A percentile compares a stretch with the other conserved stretches of the same genome.
These are phyloP conservation scores for Venturia nashicola DNA, from an alignment of 2,329 filamentous ascomycete genomes.

Conservation along the genomic window DNA sequence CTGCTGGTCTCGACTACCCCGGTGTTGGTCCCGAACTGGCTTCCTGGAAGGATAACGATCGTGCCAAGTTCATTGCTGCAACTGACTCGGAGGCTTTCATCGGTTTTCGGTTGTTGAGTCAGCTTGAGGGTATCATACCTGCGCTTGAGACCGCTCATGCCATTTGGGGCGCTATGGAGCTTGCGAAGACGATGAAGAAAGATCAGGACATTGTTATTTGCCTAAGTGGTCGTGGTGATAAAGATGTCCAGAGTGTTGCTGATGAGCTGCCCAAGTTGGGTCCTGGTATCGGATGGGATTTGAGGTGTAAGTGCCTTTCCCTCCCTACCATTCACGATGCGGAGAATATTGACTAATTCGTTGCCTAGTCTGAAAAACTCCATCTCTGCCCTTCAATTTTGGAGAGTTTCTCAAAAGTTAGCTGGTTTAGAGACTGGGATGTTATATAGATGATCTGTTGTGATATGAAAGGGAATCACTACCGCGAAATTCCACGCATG, in stretches of 20 bases:
- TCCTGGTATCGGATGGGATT: slow-evolving; percentile 68
- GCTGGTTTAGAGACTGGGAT: neutral
- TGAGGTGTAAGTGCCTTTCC: slow-evolving; percentile 35
- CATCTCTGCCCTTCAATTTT: neutral
- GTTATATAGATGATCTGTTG: neutral
- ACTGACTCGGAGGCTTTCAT: slow-evolving; percentile 84
- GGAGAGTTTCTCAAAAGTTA: neutral
- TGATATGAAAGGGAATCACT: neutral
- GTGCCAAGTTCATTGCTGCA: slow-evolving; percentile 80
- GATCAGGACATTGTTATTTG: slow-evolving; percentile 88
- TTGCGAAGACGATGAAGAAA: slow-evolving; percentile 86
- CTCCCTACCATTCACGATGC: neutral
- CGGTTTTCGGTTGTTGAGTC: slow-evolving; percentile 72
- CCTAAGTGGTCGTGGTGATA: slow-evolving; percentile 85
- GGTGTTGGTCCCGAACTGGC: slow-evolving; percentile 90
- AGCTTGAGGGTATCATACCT: slow-evolving; percentile 93
- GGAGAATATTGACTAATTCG: neutral
- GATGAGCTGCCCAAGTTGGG: slow-evolving; percentile 84
- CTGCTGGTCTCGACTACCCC: slow-evolving; percentile 91
- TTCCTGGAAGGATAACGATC: slow-evolving; percentile 79
- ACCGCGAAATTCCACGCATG: neutral
- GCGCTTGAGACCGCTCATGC: slow-evolving; percentile 91
- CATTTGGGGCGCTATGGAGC: slow-evolving; percentile 74
- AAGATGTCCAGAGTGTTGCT: slow-evolving; percentile 96
- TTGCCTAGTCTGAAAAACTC: neutral